phyloP scores from a whole-genome alignment of 495 filamentous ascomycete genomes.

The Penicillium fimorum region DNA sequence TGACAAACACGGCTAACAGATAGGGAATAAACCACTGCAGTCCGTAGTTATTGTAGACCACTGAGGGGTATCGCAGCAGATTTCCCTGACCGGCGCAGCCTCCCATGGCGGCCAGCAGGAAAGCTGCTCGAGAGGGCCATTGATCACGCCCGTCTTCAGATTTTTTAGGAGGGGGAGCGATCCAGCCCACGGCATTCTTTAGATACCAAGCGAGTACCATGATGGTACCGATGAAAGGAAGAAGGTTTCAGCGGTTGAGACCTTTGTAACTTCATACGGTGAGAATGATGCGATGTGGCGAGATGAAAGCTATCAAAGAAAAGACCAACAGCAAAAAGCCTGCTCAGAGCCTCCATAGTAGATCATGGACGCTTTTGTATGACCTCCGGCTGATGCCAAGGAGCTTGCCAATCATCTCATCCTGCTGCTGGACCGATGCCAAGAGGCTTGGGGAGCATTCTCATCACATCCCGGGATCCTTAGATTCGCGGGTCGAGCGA shows the following conservation, averaged over 20 bases:
- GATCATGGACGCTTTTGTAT: not conserved
- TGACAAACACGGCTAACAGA: conserved; percentile 32
- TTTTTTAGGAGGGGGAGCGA: conserved; percentile 26
- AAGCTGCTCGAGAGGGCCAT: conserved; percentile 26
- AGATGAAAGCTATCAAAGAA: too few species aligned
- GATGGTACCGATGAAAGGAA: not conserved
- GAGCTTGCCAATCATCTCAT: not conserved
- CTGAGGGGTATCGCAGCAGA: conserved; percentile 27
- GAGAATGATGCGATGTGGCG: not conserved
- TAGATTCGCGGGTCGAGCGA: not conserved
- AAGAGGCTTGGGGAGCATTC: not conserved
- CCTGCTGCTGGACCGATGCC: not conserved
- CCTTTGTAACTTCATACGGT: not conserved
- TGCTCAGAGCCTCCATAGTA: not conserved
- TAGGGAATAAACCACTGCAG: conserved; percentile 38
- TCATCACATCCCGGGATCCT: not conserved
- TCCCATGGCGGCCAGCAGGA: conserved; percentile 29
- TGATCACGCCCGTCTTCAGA: conserved; percentile 29
- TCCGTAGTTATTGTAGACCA: conserved; percentile 29
- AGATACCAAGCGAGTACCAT: conserved; percentile 15
- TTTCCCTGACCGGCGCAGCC: conserved; percentile 31
- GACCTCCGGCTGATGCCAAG: conserved; percentile 1
- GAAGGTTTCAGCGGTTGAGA: not conserved
- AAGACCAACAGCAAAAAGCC: not conserved
- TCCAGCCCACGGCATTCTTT: conserved; percentile 16